Base-by-base conservation (phyloP, 495 filamentous ascomycete species). In the Aspergillus taichungensis region DNA sequence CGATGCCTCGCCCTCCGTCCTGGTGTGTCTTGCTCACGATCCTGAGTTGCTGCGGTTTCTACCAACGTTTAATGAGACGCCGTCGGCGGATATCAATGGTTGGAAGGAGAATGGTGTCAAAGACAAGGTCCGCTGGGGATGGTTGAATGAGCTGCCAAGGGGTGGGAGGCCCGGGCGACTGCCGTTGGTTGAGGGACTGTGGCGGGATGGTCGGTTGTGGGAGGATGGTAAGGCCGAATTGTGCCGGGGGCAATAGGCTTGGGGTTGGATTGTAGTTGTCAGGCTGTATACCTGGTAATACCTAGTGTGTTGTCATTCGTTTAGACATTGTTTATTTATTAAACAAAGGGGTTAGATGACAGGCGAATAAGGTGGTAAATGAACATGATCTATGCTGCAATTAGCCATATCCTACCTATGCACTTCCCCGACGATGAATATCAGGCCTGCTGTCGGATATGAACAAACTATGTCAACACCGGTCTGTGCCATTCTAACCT, bases 11-110 rank as follows among this genome's bases (percentile, higher is more conserved):
- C 63, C 72, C 1, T 66, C 73, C 40, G 58, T 78, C 5, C 49
- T 81, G 10, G 56, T 78, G 5, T 57, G 68, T 2, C 58, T 73
- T 9, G 69, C 76, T n/a, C 77, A 81, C 52, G 74, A 79, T 42
- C 51, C 62, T 24, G 45, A 47, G 8, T 9, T 47, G 11, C 13
- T 40, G 33, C 37, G 13, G 10, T 24, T 40, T 30, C 18, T 47
- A 2, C 45, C 45, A 5, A 59, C 62, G 24, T 13, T 81, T 37
- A 37, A 66, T 13, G 62, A 68, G 18, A 60, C 69, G 0, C 77
- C 77, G 3, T 47, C 45, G 6, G 55, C 59, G 37, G 64, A 50
- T 9, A 60, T 69, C 9, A 75, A 79, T 50, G 62, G 58, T 2
- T 82, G 73, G 57, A 56, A 62, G 43, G 40, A 60, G 38, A 71